phyloP scores from a whole-genome alignment of 495 filamentous ascomycete species.

The Penicillium coprophilum region DNA sequence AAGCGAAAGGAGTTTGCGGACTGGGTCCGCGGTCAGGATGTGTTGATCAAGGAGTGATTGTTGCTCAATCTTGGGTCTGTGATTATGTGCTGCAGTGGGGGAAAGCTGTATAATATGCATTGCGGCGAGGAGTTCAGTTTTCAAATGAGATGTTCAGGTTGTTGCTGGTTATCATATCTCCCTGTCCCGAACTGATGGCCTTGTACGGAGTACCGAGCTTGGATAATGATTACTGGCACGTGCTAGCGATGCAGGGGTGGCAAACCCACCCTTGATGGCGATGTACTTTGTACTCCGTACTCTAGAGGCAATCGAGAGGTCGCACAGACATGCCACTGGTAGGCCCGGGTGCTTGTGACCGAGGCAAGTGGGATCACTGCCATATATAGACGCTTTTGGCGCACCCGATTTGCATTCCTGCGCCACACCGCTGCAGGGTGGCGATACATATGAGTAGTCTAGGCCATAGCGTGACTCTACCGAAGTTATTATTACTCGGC shows the following conservation, averaged over 20 bases:
- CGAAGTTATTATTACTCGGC: background rate
- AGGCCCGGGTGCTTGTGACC: background rate
- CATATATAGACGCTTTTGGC: background rate
- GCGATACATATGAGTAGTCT: background rate
- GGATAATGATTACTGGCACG: background rate
- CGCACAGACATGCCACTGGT: background rate
- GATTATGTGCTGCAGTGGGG: constrained; percentile 5
- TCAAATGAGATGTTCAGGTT: constrained; percentile 11
- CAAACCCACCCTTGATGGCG: background rate
- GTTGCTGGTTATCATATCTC: background rate
- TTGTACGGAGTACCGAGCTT: background rate
- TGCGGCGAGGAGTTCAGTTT: constrained; percentile 16
- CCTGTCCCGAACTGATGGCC: background rate
- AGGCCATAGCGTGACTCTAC: background rate
- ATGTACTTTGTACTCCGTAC: background rate
- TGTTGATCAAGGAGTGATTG: constrained; percentile 26
- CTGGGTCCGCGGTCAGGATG: constrained; percentile 58
- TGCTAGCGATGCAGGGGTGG: background rate
- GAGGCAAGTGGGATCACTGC: background rate
- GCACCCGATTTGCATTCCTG: background rate
- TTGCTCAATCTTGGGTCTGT: constrained; percentile 1
- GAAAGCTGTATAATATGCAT: constrained; percentile 27
- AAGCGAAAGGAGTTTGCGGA: constrained; percentile 75
- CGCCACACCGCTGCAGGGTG: constrained; percentile 6
- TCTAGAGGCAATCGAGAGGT: background rate